Evolutionary conservation across 768 basidiomycete species (phyloP).

Genomic region (Asterophora lycoperdoides): DNA sequence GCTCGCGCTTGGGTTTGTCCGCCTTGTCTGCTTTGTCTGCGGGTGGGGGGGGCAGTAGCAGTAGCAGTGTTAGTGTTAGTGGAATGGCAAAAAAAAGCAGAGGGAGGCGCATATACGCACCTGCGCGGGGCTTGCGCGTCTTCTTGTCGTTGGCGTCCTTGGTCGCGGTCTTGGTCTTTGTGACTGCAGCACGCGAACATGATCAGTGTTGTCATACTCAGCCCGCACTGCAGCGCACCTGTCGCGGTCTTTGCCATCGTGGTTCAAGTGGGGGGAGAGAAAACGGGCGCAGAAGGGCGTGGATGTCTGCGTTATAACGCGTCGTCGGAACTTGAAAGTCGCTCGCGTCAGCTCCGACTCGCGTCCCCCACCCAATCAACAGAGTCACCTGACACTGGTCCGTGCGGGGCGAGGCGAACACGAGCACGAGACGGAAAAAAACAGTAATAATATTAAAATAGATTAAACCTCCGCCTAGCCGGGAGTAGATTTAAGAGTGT

Average conservation of each 20-base stretch:
- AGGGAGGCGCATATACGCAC: slow-evolving; percentile 20
- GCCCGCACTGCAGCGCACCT: slow-evolving; percentile 37
- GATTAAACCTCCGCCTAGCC: slow-evolving; percentile 13
- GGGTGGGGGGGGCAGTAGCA: not conserved
- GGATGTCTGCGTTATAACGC: not conserved
- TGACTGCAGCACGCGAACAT: no score
- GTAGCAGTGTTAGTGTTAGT: not conserved
- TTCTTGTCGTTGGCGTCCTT: slow-evolving; percentile 47
- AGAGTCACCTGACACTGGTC: slow-evolving; percentile 24
- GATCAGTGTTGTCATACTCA: no score
- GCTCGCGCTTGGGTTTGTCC: slow-evolving; percentile 54
- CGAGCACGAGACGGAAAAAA: no score
- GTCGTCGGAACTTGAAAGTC: not conserved
- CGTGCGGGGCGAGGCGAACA: no score
- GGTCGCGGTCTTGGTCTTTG: slow-evolving; percentile 54
- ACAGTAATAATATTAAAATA: not conserved
- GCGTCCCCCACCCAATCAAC: no score
- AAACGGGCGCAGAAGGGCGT: slow-evolving; percentile 12
- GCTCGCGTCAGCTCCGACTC: slow-evolving; percentile 10
- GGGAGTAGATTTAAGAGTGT: slow-evolving; percentile 8
- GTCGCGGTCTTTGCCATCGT: slow-evolving; percentile 51
- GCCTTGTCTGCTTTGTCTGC: slow-evolving; percentile 26
- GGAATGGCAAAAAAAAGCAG: no score
- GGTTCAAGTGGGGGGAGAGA: slow-evolving; percentile 12
- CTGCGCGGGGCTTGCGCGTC: slow-evolving; percentile 26